Evolutionary conservation across 2,329 filamentous ascomycete species (phyloP), one percentile per base, ranked within the genome.

Genomic region (Botryotinia globosa): DNA sequence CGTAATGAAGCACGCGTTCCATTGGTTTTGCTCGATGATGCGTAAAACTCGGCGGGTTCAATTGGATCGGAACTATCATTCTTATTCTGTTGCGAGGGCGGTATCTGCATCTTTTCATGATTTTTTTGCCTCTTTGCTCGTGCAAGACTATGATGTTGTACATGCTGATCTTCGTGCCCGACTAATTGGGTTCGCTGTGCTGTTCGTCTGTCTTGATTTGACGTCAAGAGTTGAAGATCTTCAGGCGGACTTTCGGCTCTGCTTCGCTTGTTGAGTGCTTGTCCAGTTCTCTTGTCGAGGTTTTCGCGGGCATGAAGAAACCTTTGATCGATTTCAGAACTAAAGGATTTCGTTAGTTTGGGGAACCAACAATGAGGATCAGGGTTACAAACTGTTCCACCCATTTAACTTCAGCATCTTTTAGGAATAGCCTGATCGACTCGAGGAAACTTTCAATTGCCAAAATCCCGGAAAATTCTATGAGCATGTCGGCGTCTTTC

Each of bases 1-100:
- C 75, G 71, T 56, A 70, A 48, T n/a, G 75, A 76, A 3, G 75
- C 72, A 44, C 75, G 74, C 69, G 64, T 73, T 69, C n/a, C 32
- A 44, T 25, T 58, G 20, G 22, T 12, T 29, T 66, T 39, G 12
- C 51, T 62, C 64, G 34, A 20, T 45, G 14, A 1, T 32, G 59
- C 34, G 42, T 74, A 73, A 37, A 75, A 72, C 6, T 69, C 48
- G 4, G 20, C 7, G 22, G 45, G 32, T 22, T 44, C 34, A 22
- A 68, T 70, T n/a, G 34, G 12, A 32, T 42, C 54, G 16, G n/a
- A 7, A 45, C 7, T 39, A 18, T 32, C 25, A 34, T 51, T 56
- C 64, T 29, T 29, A 29, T 66, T 37, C 20, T 67, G 34, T 54
- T 18, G 45, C 8, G 48, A 39, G 18, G 10, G 34, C 25, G 16